Base-by-base conservation (phyloP, 495 filamentous ascomycete genomes). In the Penicillium lividum region DNA sequence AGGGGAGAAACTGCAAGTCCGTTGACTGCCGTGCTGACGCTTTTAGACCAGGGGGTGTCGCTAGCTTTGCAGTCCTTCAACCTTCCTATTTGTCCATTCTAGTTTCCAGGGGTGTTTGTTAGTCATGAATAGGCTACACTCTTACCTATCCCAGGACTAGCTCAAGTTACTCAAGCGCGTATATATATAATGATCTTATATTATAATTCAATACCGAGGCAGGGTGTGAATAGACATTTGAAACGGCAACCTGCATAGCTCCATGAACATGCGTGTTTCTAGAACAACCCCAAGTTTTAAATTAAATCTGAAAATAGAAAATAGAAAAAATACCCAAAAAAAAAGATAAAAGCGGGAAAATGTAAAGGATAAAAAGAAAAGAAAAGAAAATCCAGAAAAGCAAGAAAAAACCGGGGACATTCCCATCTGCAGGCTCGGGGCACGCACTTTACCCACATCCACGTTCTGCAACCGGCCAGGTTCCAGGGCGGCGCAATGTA, bases 381-480 rank as follows among this genome's bases (percentile, higher is more conserved):
- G 34, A 15, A 31, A 40, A 38, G 28, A 51, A 56, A 45, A 25
- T 25, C 16, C 18, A 43, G 42, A 4, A 49, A 30, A 16, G 28
- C 33, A 55, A 3, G 40, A 44, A 54, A 61, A 60, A 50, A 22
- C 22, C 56, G 15, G 63, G 60, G 64, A 47, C 57, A 63, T 64
- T 64, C 61, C 61, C 22, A 22, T 38, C 42, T 30, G 42, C 56
- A 58, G 47, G 47, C 28, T 54, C 58, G 58, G 62, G 60, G 51
- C 67, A 70, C 67, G 67, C 67, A 69, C 67, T 69, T 56, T 48
- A 53, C 43, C 60, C 57, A 66, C 57, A 54, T 44, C 61, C 58
- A 66, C 60, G 61, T 62, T 65, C 67, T 70, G 67, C 65, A 70
- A 62, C 56, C 67, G 67, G 67, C 53, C 56, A 55, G 45, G 57